A percentile compares a stretch with the other conserved stretches of the same genome.
These are phyloP conservation scores for Ilex paraguariensis DNA, from an alignment of 305 asterid genomes.

Conservation along the genomic window DNA sequence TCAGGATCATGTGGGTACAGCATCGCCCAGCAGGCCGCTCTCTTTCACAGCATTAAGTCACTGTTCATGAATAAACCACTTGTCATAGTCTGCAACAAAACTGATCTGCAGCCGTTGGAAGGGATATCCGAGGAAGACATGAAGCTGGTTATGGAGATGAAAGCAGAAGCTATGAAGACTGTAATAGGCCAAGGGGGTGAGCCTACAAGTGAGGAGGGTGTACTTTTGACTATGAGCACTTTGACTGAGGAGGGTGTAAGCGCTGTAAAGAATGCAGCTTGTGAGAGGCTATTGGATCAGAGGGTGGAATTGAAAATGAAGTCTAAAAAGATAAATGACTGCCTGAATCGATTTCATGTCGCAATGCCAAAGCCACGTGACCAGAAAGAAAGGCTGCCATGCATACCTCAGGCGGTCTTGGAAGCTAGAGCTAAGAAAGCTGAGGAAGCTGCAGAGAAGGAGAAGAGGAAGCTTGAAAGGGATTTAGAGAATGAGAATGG, in stretches of 20 bases:
- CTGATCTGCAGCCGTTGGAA: conserved; percentile 82
- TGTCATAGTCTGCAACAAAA: conserved; percentile 83
- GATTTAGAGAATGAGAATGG: conserved; percentile 94
- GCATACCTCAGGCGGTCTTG: conserved; percentile 80
- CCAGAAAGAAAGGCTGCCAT: conserved; percentile 69
- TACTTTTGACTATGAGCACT: conserved; percentile 87
- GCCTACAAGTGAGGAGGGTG: conserved; percentile 52
- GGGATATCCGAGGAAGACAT: conserved; percentile 76
- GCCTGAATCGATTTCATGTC: conserved; percentile 85
- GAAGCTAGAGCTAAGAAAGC: conserved; percentile 70
- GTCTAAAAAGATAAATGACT: conserved; percentile 73
- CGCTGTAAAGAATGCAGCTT: conserved; percentile 85
- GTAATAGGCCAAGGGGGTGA: conserved; percentile 90
- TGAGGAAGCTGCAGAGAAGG: conserved; percentile 52
- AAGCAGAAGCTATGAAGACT: conserved; percentile 86
- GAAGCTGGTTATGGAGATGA: conserved; percentile 83
- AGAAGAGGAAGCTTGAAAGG: conserved; percentile 70
- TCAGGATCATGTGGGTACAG: conserved; percentile 97
- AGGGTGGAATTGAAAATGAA: conserved; percentile 92
- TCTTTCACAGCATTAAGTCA: conserved; percentile 90
- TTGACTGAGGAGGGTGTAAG: conserved; percentile 82
- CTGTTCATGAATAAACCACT: conserved; percentile 88
- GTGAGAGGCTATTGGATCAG: conserved; percentile 82
- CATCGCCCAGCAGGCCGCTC: conserved; percentile 89
- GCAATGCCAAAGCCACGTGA: conserved; percentile 93